A percentile compares a stretch with the other conserved stretches of the same genome.
Conservation (phyloP, 2,329 filamentous ascomycete genomes). For the Sporothrix mexicana region DNA sequence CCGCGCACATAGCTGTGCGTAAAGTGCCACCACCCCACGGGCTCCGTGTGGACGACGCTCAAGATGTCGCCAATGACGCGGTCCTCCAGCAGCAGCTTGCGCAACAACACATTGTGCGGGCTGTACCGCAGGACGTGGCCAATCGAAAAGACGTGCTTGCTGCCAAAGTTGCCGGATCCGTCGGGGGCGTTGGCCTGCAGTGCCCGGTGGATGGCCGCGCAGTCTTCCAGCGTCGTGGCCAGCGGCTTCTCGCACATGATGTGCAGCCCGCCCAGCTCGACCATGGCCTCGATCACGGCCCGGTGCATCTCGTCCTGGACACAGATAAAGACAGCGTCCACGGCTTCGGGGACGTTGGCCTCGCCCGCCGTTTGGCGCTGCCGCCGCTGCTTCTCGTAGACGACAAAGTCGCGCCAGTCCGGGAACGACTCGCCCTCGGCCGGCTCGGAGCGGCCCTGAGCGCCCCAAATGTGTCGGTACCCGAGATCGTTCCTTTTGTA, state of each 20-base stretch:
- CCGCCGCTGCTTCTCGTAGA: slow-evolving; percentile 70
- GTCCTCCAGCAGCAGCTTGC: slow-evolving; percentile 76
- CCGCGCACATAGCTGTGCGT: slow-evolving; percentile 88
- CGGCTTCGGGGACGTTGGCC: slow-evolving; percentile 54
- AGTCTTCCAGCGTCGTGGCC: slow-evolving; percentile 78
- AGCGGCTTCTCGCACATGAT: slow-evolving; percentile 96
- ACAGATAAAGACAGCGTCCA: slow-evolving; percentile 67
- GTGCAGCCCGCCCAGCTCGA: slow-evolving; percentile 70
- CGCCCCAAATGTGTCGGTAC: slow-evolving; percentile 73
- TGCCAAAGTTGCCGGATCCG: slow-evolving; percentile 35
- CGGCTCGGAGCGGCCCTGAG: slow-evolving; percentile 46
- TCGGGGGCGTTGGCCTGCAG: slow-evolving; percentile 50
- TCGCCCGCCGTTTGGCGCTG: slow-evolving; percentile 53
- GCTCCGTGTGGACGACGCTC: slow-evolving; percentile 89
- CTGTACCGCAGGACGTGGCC: slow-evolving; percentile 94
- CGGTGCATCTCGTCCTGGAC: slow-evolving; percentile 89
- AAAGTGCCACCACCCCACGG: slow-evolving; percentile 96
- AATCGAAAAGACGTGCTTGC: slow-evolving; percentile 73
- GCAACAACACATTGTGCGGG: slow-evolving; percentile 86
- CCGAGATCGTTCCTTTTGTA: slow-evolving; percentile 79
- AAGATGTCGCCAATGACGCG: slow-evolving; percentile 81
- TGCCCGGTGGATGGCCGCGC: slow-evolving; percentile 72
- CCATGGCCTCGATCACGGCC: slow-evolving; percentile 76
- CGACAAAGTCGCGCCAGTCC: slow-evolving; percentile 77
- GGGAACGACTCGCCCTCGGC: slow-evolving; percentile 70